Base-by-base conservation (phyloP, 768 basidiomycete species). In the Leccinellum albellum region DNA sequence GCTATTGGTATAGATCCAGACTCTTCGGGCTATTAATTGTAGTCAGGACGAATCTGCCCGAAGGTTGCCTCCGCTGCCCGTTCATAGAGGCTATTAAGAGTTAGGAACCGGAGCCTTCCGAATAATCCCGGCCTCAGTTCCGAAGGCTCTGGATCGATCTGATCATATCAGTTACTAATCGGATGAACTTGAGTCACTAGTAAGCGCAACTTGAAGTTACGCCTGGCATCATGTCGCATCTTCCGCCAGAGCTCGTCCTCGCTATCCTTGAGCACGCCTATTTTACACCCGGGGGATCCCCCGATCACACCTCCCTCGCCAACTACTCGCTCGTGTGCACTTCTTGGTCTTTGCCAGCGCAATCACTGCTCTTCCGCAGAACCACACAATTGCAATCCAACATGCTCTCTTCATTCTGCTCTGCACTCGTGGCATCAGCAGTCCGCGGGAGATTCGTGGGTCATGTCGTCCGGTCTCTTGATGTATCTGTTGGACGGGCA, bases 351-450 rank as follows among this genome's bases (percentile, higher is more conserved):
- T 37, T 50, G 29, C 66, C 65, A 32, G 69, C 72, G 2, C 72
- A 71, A 53, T 50, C 67, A 2, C 61, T 74, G 0, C 65, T 74
- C 50, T 73, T 74, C 58, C 63, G 45, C 33, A 59, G 60, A 52
- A 56, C 64, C 17, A 40, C 59, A 14, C 50, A 46, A 28, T 21
- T 66, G 51, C 50, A n/a, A 14, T 48, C 35, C 17, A 1, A 47
- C 29, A 42, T 48, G 14, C 52, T 56, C 8, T 8, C 46, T 14
- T 57, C 32, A 12, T 72, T 68, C 55, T 50, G 40, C 40, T 60
- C 64, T 24, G 64, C 59, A 4, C 42, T 67, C 53, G 42, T 20
- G 4, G 45, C 57, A 10, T 64, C 67, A 51, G 54, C 70, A 13
- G 24, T 28, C 29, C 59, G 57, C 40, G 56, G 54, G 9, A 58